A percentile compares a stretch with the other conserved stretches of the same genome.
These are phyloP conservation scores for Globisporangium abappressorium DNA, from an alignment of 352 stramenopile species.

Conservation along the genomic window DNA sequence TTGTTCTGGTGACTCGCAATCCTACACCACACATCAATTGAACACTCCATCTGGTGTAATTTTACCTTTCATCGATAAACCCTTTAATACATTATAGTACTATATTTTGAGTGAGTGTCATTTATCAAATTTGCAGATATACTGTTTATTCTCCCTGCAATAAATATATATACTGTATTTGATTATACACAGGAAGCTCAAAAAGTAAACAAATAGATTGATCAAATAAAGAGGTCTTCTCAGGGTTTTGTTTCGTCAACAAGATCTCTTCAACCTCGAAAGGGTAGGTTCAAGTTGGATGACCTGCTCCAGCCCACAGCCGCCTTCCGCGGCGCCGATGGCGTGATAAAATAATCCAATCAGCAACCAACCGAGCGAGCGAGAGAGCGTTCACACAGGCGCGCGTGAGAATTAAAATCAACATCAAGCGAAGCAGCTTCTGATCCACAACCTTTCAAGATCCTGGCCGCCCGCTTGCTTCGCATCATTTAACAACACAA, in stretches of 20 bases:
- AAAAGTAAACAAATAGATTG: background rate
- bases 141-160: background rate
- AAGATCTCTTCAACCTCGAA: constrained; percentile 9
- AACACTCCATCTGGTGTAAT: background rate
- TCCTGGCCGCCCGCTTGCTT: background rate
- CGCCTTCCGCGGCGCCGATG: background rate
- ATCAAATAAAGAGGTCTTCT: background rate
- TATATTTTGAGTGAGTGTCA: no score
- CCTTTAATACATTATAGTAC: background rate
- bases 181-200: background rate
- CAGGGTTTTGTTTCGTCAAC: constrained; percentile 8
- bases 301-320: background rate
- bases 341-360: background rate
- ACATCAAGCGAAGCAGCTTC: background rate
- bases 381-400: background rate
- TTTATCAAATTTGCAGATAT: no score
- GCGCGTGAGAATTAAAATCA: background rate
- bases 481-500: background rate
- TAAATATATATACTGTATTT: background rate
- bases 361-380: background rate
- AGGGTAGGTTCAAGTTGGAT: constrained; percentile 6
- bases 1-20: background rate
- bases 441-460: background rate
- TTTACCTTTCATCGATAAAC: background rate
- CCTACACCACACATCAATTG: background rate